A percentile compares a stretch with the other conserved stretches of the same genome.
Evolutionary conservation across 2,329 filamentous ascomycete genomes (phyloP).

Genomic region (Diaporthe sp.): DNA sequence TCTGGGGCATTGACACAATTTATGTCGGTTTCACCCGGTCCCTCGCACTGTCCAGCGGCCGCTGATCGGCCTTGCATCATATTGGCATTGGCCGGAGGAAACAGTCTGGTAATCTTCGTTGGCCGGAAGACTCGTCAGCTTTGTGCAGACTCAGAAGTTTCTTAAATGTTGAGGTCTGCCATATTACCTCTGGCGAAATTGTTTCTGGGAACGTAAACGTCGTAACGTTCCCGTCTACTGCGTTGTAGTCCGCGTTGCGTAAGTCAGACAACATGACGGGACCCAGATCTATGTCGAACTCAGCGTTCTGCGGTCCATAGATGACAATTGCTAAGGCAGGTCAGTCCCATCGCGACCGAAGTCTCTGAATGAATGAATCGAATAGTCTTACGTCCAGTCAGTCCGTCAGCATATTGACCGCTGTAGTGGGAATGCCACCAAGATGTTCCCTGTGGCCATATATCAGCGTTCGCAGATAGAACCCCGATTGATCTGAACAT

Average conservation of each 20-base stretch:
- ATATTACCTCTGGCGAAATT: background rate
- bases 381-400: slow-evolving; percentile 2
- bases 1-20: background rate
- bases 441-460: background rate
- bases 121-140: background rate
- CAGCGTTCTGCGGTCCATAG: background rate
- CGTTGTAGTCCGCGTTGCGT: background rate
- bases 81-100: background rate
- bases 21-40: background rate
- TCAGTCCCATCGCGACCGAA: background rate
- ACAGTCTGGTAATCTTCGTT: background rate
- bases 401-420: background rate
- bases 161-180: background rate
- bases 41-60: background rate
- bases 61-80: slow-evolving; percentile 10
- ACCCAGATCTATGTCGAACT: background rate
- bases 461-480: background rate
- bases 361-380: background rate
- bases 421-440: slow-evolving; percentile 9
- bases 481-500: background rate
- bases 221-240: background rate
- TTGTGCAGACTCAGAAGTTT: background rate
- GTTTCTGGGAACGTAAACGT: slow-evolving; percentile 1
- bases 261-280: slow-evolving; percentile 8
- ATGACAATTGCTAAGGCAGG: background rate